These are phyloP conservation scores for Corynespora cassiicola DNA, from an alignment of 2,329 filamentous ascomycete species.

Conservation along the genomic window DNA sequence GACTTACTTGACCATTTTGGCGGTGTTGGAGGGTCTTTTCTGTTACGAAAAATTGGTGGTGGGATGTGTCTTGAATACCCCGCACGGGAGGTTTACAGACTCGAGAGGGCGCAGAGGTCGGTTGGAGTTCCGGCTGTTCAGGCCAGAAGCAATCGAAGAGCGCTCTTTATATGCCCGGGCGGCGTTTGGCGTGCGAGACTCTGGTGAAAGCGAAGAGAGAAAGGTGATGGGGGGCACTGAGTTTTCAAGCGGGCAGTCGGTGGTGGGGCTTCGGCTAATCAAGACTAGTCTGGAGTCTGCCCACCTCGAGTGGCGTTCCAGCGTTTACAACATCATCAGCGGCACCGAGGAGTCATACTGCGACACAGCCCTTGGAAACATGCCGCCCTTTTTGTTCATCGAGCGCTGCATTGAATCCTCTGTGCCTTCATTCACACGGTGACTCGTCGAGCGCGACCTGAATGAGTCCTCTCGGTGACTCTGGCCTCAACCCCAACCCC, in stretches of 20 bases:
- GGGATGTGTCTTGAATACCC: conserved; percentile 40
- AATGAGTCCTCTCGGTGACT: conserved; percentile 1
- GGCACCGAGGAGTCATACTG: conserved; percentile 7
- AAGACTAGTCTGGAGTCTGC: conserved; percentile 1
- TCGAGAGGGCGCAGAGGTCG: conserved; percentile 20
- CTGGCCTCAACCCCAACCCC: conserved; percentile 1
- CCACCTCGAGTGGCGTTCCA: conserved; percentile 3
- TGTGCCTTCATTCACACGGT: too few species aligned
- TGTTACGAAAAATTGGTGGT: conserved; percentile 44
- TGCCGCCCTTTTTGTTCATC: too few species aligned
- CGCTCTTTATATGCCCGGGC: conserved; percentile 30
- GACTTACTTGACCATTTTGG: conserved; percentile 99
- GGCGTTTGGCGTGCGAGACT: conserved; percentile 24
- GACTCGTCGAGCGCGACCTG: conserved; percentile 1
- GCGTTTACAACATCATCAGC: neutral
- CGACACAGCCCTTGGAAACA: neutral
- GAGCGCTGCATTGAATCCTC: too few species aligned
- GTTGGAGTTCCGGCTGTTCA: conserved; percentile 40
- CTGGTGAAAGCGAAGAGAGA: conserved; percentile 12
- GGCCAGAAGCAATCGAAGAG: conserved; percentile 37
- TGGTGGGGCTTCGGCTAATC: conserved; percentile 14
- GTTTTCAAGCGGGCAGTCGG: conserved; percentile 11
- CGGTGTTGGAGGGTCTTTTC: conserved; percentile 66
- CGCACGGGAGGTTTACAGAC: conserved; percentile 38
- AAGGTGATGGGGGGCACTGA: conserved; percentile 10